Conservation (phyloP, 805 yeast genomes). For the Saccharomycopsis vini region DNA sequence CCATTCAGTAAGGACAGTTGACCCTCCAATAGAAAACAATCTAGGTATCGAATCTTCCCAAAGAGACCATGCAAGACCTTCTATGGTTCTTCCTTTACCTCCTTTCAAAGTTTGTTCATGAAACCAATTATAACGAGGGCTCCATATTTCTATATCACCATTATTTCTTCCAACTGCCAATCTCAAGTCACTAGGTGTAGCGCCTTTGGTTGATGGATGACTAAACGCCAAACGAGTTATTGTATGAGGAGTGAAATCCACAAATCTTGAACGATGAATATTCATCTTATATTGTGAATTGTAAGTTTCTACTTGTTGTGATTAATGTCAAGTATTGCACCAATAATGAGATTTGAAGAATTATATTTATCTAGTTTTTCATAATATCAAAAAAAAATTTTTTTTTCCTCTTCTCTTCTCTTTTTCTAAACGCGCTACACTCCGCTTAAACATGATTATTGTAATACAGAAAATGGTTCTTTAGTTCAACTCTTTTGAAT, state of each 20-base stretch:
- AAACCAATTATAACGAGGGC: conserved; percentile 73
- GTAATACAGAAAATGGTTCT: too few species aligned
- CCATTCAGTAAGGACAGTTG: conserved; percentile 90
- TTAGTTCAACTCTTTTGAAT: too few species aligned
- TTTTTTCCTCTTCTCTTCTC: too few species aligned
- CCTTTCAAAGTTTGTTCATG: conserved; percentile 71
- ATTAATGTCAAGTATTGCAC: too few species aligned
- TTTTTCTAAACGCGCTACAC: too few species aligned
- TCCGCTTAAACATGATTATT: too few species aligned
- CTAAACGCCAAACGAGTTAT: conserved; percentile 79
- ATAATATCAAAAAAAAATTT: too few species aligned
- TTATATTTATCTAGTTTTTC: too few species aligned
- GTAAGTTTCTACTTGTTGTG: too few species aligned
- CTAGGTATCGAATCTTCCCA: conserved; percentile 40
- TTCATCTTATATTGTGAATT: conserved; percentile 50
- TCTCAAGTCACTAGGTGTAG: conserved; percentile 50
- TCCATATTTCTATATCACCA: conserved; percentile 96
- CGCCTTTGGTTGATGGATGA: conserved; percentile 32
- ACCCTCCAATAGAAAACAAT: conserved; percentile 89
- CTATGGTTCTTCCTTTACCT: conserved; percentile 75
- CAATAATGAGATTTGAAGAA: too few species aligned
- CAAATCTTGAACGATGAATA: conserved; percentile 86
- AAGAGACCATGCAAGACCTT: conserved; percentile 76
- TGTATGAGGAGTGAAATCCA: conserved; percentile 78
- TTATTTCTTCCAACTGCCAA: conserved; percentile 88